Base-by-base conservation (phyloP, 371 early-diverging fungal species). In the Coemansia sp. region DNA sequence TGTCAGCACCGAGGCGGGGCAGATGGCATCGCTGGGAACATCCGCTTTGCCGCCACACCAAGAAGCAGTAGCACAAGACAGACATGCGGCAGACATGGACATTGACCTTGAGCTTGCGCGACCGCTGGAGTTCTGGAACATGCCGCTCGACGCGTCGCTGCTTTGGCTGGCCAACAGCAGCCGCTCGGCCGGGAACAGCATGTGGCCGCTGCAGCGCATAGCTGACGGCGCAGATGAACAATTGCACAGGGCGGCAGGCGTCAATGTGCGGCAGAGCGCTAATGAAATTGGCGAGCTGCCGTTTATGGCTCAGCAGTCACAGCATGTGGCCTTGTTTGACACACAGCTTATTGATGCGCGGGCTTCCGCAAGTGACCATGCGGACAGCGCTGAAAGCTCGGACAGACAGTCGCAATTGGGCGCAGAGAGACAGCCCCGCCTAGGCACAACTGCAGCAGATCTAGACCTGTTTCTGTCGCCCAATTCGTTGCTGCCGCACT, bases 261-360 rank as follows among this genome's bases (percentile, higher is more conserved):
- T 33, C 33, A 33, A 33, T 33, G 33, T 33, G 33, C 33, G 47
- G 47, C 55, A 54, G 55, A 54, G 14, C 56, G n/a, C 30, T 30
- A 30, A 30, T 56, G 56, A 56, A 56, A 30, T 56, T 56, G 56
- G 33, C 30, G 26, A 56, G 30, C 37, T 69, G 59, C 65, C 69
- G 14, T 54, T 66, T 69, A 42, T 44, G 48, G 65, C 56, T 56
- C 59, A 56, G 56, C 68, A 44, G 59, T 28, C 26, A 52, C 59
- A 56, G 56, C 68, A 44, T 33, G 33, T 14, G 56, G 47, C 51
- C 26, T 33, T 59, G 25, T 50, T 33, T 12, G 77, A 75, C 68
- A 75, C 77, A 16, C 57, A 37, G 25, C 53, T 75, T 62, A 75
- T 75, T 16, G 77, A 75, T 26, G 77, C 77, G n/a, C 77, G 77